Base-by-base conservation (phyloP, 106 monocot species). In the Phalaenopsis aphrodite region DNA sequence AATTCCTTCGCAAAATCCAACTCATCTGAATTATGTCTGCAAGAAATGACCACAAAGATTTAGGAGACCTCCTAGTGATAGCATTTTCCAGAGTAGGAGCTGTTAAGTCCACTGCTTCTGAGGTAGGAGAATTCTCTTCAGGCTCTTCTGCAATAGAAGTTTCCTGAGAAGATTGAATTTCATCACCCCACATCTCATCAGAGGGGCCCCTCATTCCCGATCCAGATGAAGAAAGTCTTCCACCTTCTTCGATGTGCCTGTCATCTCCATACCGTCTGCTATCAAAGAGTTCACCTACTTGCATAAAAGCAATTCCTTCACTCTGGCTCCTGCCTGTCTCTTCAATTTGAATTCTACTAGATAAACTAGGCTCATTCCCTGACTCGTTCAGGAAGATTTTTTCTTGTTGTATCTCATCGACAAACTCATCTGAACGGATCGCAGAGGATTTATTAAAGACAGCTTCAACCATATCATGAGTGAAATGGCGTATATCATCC, bases 1-100 rank as follows among this genome's bases (percentile, higher is more conserved):
- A 87, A 57, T 78, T 75, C 82, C 82, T 78, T 48, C 69, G 85
- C 42, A 82, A 36, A 81, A 68, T 80, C 90, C 85, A 91, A 81
- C 90, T 82, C 66, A 88, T 78, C 80, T 81, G 82, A 77, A 96
- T 71, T 87, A 96, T 82, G 81, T 94, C 92, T 38, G 90, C 88
- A 82, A 94, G 80, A 73, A 83, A 90, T 39, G 86, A 79, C 96
- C 96, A 96, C 57, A 96, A 77, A 12, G 94, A 96, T 78, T 72
- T 88, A 49, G 80, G 80, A 45, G 88, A 83, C 88, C 86, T 90
- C 72, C 75, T 82, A 81, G 72, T 45, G 56, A 91, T 73, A 42
- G 84, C 55, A 87, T 6, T 86, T 82, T 79, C 90, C 73, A 42
- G 49, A 43, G 82, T 47, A 72, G 78, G 41, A 56, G 57, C 55